Evolutionary conservation across 148 eudicot species (phyloP), one percentile per base, ranked within the genome.

Genomic region (Polygonum aviculare): DNA sequence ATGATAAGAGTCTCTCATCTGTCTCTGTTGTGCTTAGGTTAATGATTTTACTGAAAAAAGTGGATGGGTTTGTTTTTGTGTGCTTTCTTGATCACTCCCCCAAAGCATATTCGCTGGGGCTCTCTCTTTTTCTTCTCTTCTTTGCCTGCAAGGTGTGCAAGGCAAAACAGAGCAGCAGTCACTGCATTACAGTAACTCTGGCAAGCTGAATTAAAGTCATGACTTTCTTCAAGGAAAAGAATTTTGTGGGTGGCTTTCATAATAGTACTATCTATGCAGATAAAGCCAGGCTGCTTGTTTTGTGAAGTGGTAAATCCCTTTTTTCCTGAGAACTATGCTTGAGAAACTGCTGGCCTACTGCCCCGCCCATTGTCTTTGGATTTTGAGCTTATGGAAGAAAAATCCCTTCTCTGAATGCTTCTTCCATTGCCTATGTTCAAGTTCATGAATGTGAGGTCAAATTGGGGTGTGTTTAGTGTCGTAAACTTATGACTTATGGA

Each of bases 31-130:
- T 57, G 63, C 26, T 9, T 18, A 38, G 48, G 74, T 50, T 40
- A 71, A 71, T 71, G 49, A 71, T 71, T n/a, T 40, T 40, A 71
- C 74, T 71, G 50, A 71, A 71, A 71, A 71, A 71, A 40, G 74
- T 10, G 45, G 18, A 3, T 48, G 50, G 14, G 14, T 50, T 14
- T 50, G 2, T 14, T 50, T 14, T 50, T 16, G 0, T 16, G 16
- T 50, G n/a, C 45, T 40, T 36, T 45, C 48, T 71, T 71, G 74
- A 71, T 71, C 48, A 36, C 19, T n/a, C 74, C 12, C 74, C 74
- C 74, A 71, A 71, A 71, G 74, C 45, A 40, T 36, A 36, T 71
- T 10, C 18, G 63, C 63, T 57, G 63, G 57, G 63, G 63, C 26
- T 2, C 3, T 50, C 55, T 12, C 14, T 14, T 50, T 50, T 14